Conservation (phyloP, 345 rosid species). For the Syzygium aqueum region DNA sequence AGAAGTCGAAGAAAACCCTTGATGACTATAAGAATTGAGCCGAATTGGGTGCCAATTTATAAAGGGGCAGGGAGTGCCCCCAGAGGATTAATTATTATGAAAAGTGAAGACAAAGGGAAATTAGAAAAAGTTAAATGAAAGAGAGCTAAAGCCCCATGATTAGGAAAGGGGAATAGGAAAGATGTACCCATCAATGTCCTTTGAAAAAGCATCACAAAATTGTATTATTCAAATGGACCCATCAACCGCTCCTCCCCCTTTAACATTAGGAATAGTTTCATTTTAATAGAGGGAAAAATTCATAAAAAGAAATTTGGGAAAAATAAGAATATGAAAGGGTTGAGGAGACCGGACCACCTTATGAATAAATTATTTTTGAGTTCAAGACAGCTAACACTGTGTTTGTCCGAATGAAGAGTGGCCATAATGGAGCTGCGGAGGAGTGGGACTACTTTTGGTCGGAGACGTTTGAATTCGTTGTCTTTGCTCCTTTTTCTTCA, state of each 20-base stretch:
- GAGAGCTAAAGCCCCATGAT: background rate
- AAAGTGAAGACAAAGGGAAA: background rate
- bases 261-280: background rate
- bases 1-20: constrained; percentile 22
- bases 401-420: background rate
- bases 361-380: background rate
- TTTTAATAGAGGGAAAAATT: background rate
- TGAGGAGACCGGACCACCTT: background rate
- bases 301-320: background rate
- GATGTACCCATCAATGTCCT: background rate
- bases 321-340: background rate
- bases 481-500: background rate
- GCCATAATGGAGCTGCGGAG: background rate
- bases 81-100: background rate
- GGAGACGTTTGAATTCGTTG: background rate
- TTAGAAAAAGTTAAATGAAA: background rate
- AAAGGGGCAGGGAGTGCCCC: background rate
- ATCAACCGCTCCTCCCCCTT: constrained; percentile 20
- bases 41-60: constrained; percentile 8
- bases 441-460: constrained; percentile 5
- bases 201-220: background rate
- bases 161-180: background rate
- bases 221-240: constrained; percentile 11
- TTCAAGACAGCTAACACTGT: constrained; percentile 18
- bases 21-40: background rate